Percentiles rank a stretch among this genome's conserved stretches.
Conservation (phyloP, 2,329 filamentous ascomycete genomes). For the Phyllosticta capitalensis region DNA sequence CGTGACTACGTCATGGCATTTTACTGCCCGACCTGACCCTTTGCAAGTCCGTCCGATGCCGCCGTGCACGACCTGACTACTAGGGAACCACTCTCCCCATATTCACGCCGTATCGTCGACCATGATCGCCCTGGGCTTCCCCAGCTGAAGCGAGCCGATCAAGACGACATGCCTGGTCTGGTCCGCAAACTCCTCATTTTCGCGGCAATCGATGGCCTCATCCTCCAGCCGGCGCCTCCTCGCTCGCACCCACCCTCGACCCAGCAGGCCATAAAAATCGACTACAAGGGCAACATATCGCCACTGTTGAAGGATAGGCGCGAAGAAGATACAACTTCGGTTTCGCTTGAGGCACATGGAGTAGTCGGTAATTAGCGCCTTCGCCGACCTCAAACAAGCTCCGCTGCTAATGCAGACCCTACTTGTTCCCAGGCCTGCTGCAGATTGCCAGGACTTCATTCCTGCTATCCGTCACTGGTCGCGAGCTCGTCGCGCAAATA, state of each 20-base stretch:
- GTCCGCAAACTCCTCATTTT: slow-evolving; percentile 72
- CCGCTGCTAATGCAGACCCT: slow-evolving; percentile 2
- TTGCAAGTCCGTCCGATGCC: slow-evolving; percentile 8
- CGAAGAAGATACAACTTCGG: slow-evolving; percentile 27
- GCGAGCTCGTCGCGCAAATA: slow-evolving; percentile 82
- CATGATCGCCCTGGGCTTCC: neutral
- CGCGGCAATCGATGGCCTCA: slow-evolving; percentile 71
- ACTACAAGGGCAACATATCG: slow-evolving; percentile 54
- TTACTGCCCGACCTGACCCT: neutral
- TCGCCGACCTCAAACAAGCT: neutral
- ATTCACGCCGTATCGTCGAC: neutral
- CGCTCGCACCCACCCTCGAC: slow-evolving; percentile 45
- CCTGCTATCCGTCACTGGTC: slow-evolving; percentile 75
- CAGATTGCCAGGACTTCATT: slow-evolving; percentile 74
- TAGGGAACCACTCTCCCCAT: neutral
- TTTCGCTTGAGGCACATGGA: slow-evolving; percentile 38
- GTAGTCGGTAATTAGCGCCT: slow-evolving; percentile 43
- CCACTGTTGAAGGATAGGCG: slow-evolving; percentile 34
- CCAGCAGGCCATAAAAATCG: slow-evolving; percentile 53
- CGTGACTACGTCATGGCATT: slow-evolving; percentile 8
- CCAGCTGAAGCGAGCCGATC: slow-evolving; percentile 5
- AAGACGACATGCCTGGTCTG: slow-evolving; percentile 57
- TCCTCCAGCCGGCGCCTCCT: slow-evolving; percentile 61
- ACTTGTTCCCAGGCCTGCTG: slow-evolving; percentile 58
- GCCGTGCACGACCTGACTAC: neutral